These are phyloP conservation scores for Berberis vulgaris DNA, from an alignment of 164 flowering plant species.

Conservation along the genomic window DNA sequence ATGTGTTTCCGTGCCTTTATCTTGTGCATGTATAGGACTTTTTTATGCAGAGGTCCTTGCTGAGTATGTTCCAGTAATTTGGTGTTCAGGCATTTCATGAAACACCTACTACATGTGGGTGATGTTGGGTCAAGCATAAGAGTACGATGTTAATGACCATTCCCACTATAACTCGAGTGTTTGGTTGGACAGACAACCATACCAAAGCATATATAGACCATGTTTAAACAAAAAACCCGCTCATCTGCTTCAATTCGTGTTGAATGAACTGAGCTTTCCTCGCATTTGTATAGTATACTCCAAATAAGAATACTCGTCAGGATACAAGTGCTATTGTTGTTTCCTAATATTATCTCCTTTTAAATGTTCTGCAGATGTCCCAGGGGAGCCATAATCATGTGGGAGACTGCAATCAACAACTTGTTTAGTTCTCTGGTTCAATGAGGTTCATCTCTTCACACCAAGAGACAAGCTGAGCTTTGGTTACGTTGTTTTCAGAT, in stretches of 20 bases:
- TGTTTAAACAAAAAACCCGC: no score
- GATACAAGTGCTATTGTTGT: background rate
- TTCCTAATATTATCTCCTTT: background rate
- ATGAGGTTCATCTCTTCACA: conserved; percentile 89
- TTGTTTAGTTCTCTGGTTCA: conserved; percentile 93
- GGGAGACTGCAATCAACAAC: conserved; percentile 74
- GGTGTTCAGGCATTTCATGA: background rate
- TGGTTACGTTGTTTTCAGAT: conserved; percentile 83
- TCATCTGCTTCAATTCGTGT: background rate
- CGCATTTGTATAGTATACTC: background rate
- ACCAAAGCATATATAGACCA: no score
- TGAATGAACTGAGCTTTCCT: background rate
- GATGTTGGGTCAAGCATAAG: no score
- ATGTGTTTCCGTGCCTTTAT: background rate
- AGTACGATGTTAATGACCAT: no score
- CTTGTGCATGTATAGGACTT: background rate
- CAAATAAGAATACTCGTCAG: background rate
- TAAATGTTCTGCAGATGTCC: conserved; percentile 65
- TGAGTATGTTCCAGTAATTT: background rate
- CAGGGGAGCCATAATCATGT: conserved; percentile 88
- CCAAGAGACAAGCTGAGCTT: conserved; percentile 98
- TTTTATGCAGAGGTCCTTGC: background rate
- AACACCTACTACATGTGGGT: background rate
- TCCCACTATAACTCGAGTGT: no score
- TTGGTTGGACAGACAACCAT: no score